Percentiles rank a stretch among this genome's conserved stretches.
phyloP scores from a whole-genome alignment of 441 rosid genomes.

The Theobroma grandiflorum region DNA sequence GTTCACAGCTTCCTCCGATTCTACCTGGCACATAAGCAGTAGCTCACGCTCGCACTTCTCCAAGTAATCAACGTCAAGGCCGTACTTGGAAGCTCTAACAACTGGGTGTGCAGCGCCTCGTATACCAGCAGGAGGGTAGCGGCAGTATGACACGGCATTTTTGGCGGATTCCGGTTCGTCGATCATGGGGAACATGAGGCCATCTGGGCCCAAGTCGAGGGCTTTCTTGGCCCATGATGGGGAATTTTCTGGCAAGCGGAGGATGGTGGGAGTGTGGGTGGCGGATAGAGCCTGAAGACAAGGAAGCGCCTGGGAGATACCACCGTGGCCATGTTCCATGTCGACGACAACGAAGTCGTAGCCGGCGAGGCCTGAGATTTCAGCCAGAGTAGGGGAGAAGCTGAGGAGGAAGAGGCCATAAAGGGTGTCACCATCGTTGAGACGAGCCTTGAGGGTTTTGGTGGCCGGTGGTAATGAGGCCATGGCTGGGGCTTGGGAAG shows the following conservation, averaged over 20 bases:
- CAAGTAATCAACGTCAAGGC: conserved; percentile 38
- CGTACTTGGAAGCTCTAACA: conserved; percentile 39
- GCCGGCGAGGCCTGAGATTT: conserved; percentile 37
- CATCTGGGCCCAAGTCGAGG: conserved; percentile 40
- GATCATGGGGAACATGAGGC: conserved; percentile 45
- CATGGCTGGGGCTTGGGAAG: too few species aligned
- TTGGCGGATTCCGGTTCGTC: conserved; percentile 28
- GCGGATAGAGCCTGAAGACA: conserved; percentile 38
- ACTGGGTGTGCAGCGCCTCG: conserved; percentile 39
- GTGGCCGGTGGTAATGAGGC: conserved; percentile 21
- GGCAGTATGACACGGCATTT: conserved; percentile 32
- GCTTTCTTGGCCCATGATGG: conserved; percentile 41
- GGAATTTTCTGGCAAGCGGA: conserved; percentile 40
- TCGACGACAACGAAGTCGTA: conserved; percentile 41
- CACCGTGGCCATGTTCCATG: conserved; percentile 45
- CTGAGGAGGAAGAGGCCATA: conserved; percentile 41
- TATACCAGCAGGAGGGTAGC: conserved; percentile 37
- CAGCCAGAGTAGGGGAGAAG: conserved; percentile 42
- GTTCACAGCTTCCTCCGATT: conserved; percentile 30
- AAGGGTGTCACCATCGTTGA: conserved; percentile 36
- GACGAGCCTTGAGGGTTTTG: conserved; percentile 35
- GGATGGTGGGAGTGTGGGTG: conserved; percentile 34
- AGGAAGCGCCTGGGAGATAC: conserved; percentile 35
- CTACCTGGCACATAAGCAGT: conserved; percentile 45
- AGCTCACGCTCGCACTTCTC: conserved; percentile 30